Base-by-base conservation (phyloP, 2,329 filamentous ascomycete genomes). In the Monosporascus sp. region DNA sequence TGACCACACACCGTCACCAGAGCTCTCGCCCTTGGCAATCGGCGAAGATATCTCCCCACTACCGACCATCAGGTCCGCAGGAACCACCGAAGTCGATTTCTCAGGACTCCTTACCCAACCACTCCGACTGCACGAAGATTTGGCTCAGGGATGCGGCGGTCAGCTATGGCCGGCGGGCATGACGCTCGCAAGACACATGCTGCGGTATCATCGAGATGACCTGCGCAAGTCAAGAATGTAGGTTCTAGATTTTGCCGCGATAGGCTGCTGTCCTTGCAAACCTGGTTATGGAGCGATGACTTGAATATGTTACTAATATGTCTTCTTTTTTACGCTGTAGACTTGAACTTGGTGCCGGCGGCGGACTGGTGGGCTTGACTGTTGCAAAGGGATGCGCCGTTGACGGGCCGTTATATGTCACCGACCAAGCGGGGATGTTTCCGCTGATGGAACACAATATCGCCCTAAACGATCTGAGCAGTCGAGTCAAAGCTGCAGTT, bases 111-210 rank as follows among this genome's bases (percentile, higher is more conserved):
- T 97, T 37, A 71, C 77, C 20, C 74, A 80, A 47, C 85, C 88
- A 11, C 78, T 97, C 56, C 78, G 81, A 55, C 81, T 97, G 17
- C 88, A 89, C 64, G 91, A 97, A 70, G 92, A 97, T 70, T 80
- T 96, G 47, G 83, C 82, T 53, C 83, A 89, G 58, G 94, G 94
- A 55, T 97, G 94, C 70, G 94, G 94, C 48, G 94, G 94, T 2
- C 89, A 95, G 71, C 80, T 95, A 11, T 97, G 94, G 94, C 93
- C 92, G 3, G 93, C 93, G 1, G 94, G 94, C 11, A 88, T 96
- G 84, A 82, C 94, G 17, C 77, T 99, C 50, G 82, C 88, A 20
- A 90, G 87, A 70, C 95, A 97, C 68, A 81, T 97, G 79, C 77
- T 97, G 54, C 82, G 86, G 50, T 85, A 85, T 65, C 88, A 89